Percentiles rank a stretch among this genome's conserved stretches.
These are phyloP conservation scores for Funneliformis geosporum DNA, from an alignment of 192 early-diverging fungal genomes.

Conservation along the genomic window DNA sequence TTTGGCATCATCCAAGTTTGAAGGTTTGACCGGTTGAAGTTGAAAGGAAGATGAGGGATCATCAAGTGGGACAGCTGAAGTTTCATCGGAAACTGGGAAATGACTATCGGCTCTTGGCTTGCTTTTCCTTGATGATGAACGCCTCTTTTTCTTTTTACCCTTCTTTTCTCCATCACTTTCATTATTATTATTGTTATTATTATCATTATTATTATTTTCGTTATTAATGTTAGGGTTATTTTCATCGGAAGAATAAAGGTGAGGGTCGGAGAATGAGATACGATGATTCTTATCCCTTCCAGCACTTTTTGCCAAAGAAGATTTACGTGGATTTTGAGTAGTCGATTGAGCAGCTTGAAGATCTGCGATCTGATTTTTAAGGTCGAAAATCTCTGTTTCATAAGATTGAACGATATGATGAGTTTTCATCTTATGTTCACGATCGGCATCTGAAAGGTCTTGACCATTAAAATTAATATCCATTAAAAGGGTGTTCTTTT, in stretches of 20 bases:
- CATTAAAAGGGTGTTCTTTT: slow-evolving; percentile 56
- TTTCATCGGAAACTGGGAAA: neutral
- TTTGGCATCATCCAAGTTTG: neutral
- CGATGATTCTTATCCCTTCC: slow-evolving; percentile 10
- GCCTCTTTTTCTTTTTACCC: slow-evolving; percentile 8
- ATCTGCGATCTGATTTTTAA: slow-evolving; percentile 41
- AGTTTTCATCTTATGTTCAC: slow-evolving; percentile 40
- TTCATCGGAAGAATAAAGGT: neutral
- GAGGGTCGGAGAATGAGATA: slow-evolving; percentile 21
- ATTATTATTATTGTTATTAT: neutral
- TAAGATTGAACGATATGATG: slow-evolving; percentile 40
- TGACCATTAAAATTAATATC: slow-evolving; percentile 47
- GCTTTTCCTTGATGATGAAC: neutral
- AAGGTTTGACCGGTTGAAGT: neutral
- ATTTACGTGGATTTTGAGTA: slow-evolving; percentile 26
- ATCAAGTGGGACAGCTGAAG: no score
- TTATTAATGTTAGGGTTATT: neutral
- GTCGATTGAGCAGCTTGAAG: slow-evolving; percentile 39
- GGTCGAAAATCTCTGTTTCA: slow-evolving; percentile 34
- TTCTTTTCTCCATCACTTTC: neutral
- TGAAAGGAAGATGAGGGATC: neutral
- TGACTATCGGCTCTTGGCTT: slow-evolving; percentile 12
- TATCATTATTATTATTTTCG: neutral
- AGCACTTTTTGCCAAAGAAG: slow-evolving; percentile 3
- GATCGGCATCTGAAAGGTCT: slow-evolving; percentile 42